Percentiles rank a stretch among this genome's conserved stretches.
Conservation (phyloP, 305 asterid genomes). For the Fraxinus floribunda region DNA sequence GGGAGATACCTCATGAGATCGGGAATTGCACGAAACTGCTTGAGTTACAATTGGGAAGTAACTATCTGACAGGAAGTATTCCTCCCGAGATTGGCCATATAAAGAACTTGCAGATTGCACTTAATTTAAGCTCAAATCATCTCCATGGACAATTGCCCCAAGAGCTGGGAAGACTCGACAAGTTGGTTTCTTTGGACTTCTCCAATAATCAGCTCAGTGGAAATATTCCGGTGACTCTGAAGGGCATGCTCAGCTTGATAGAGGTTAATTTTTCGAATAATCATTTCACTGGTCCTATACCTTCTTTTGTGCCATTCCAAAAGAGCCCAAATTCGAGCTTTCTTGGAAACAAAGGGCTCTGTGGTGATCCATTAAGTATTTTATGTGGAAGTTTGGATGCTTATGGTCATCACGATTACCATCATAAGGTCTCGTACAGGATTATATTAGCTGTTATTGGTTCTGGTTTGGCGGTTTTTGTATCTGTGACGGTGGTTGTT, state of each 20-base stretch:
- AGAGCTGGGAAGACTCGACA: constrained; percentile 84
- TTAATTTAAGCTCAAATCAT: constrained; percentile 79
- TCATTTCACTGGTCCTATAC: constrained; percentile 68
- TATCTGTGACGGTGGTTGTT: constrained; percentile 72
- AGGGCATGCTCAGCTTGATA: constrained; percentile 89
- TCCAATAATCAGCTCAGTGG: constrained; percentile 80
- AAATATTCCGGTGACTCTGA: constrained; percentile 60
- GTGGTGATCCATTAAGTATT: constrained; percentile 73
- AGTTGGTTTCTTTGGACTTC: constrained; percentile 83
- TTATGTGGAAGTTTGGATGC: constrained; percentile 55
- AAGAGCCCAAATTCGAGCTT: constrained; percentile 82
- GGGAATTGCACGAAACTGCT: constrained; percentile 84
- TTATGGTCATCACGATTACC: constrained; percentile 40
- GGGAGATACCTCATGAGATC: constrained; percentile 75
- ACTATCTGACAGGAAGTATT: constrained; percentile 65
- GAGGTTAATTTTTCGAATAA: constrained; percentile 89
- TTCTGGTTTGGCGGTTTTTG: constrained; percentile 81
- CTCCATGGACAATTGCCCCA: constrained; percentile 76
- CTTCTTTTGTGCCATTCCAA: constrained; percentile 76
- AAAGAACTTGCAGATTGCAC: constrained; percentile 81
- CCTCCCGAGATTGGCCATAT: constrained; percentile 84
- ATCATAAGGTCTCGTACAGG: constrained; percentile 83
- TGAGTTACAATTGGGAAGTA: constrained; percentile 74
- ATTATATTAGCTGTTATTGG: constrained; percentile 76
- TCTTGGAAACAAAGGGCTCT: constrained; percentile 73